Base-by-base conservation (phyloP, 179 eudicot genomes). In the Silene vulgaris region DNA sequence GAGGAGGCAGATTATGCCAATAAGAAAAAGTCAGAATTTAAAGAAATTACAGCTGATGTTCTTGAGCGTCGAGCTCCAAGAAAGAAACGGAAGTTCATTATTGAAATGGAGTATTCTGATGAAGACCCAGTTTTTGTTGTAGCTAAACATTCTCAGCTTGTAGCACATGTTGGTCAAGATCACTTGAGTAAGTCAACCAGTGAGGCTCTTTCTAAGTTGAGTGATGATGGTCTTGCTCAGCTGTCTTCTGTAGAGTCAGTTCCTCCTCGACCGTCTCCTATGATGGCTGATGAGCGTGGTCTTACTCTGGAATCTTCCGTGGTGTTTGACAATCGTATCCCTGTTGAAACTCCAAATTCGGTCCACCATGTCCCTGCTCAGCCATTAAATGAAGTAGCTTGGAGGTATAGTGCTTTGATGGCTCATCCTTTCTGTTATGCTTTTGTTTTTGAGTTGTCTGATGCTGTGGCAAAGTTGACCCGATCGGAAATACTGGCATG, bases 351-450 rank as follows among this genome's bases (percentile, higher is more conserved):
- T 11, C 35, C 50, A 56, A 71, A 57, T 7, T 35, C 48, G 19
- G 71, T 59, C 57, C 43, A 13, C 65, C 8, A 65, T 65, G 35
- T 45, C 61, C 73, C 72, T 75, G 76, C 77, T 23, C 81, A 71
- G 37, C 86, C 86, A n/a, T 20, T 80, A 40, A 60, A 17, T 9
- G 73, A 77, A 59, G 81, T 69, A 11, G 64, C 78, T 43, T 83
- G 86, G 86, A 83, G 83, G 83, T 83, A 80, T n/a, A 19, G 23
- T 3, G 50, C 56, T 19, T 13, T 28, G 65, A 20, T 48, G 14
- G 35, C 12, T 65, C 45, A 20, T 32, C 17, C 17, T 54, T 54
- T 45, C 11, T 4, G 45, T 17, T 9, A 3, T 30, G n/a, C 17
- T 52, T 52, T 13, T 52, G 59, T 21, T 9, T 62, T 62, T 52